phyloP scores from a whole-genome alignment of 768 basidiomycete species.

The Peribolospora kevripleyi region DNA sequence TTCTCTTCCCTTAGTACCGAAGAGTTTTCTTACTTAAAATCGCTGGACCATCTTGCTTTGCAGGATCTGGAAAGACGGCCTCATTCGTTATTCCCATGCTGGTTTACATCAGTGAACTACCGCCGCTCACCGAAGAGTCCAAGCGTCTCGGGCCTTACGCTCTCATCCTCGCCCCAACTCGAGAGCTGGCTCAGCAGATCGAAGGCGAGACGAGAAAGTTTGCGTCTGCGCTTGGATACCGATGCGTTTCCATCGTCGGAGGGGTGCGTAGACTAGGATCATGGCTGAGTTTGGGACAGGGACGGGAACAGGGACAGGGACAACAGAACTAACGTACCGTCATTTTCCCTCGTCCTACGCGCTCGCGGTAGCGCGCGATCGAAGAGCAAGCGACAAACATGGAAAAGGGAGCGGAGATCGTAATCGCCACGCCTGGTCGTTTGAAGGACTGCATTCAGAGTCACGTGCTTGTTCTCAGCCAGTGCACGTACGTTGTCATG shows the following conservation, averaged over 20 bases:
- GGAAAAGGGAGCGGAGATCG: constrained; percentile 93
- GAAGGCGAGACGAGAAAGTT: constrained; percentile 82
- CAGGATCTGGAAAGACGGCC: constrained; percentile 95
- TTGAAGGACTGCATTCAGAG: constrained; percentile 93
- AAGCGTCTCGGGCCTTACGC: constrained; percentile 84
- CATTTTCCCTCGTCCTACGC: neutral
- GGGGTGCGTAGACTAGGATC: constrained; percentile 34
- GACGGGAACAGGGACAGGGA: too few relatives aligned
- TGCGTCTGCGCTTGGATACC: constrained; percentile 66
- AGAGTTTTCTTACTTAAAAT: constrained; percentile 1
- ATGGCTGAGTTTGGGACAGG: neutral
- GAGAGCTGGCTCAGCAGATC: constrained; percentile 93
- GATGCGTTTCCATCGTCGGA: constrained; percentile 92
- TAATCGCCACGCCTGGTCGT: constrained; percentile 96
- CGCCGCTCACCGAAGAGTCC: constrained; percentile 71
- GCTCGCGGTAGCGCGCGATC: constrained; percentile 41
- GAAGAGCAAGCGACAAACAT: constrained; percentile 97
- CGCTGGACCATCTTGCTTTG: neutral
- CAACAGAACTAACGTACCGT: neutral
- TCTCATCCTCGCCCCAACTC: constrained; percentile 83
- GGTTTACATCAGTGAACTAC: constrained; percentile 66
- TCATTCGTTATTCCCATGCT: constrained; percentile 98
- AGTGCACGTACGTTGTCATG: constrained; percentile 98
- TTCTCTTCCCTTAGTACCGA: neutral
- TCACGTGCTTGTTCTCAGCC: constrained; percentile 77